A percentile compares a stretch with the other conserved stretches of the same genome.
phyloP scores from a whole-genome alignment of 2,329 filamentous ascomycete species.

The Phaeosphaeriaceae sp. region DNA sequence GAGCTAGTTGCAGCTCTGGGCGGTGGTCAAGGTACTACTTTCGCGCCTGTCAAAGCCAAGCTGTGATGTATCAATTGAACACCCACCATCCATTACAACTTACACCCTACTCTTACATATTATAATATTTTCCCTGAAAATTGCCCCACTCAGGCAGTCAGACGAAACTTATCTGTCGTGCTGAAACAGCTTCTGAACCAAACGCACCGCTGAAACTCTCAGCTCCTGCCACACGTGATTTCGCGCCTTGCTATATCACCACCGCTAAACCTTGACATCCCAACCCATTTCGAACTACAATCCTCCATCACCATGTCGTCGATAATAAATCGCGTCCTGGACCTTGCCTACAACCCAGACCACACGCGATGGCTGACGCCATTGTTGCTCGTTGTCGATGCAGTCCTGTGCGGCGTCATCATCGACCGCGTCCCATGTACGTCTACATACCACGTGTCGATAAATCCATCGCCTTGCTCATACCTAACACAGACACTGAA shows the following conservation, averaged over 20 bases:
- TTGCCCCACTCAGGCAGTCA: too few species aligned
- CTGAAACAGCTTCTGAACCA: slow-evolving; percentile 4
- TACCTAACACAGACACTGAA: slow-evolving; percentile 77
- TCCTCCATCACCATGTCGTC: slow-evolving; percentile 38
- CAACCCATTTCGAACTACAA: slow-evolving; percentile 3
- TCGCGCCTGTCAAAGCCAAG: slow-evolving; percentile 39
- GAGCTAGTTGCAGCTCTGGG: slow-evolving; percentile 57
- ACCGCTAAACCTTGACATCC: slow-evolving; percentile 11
- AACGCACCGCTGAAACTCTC: slow-evolving; percentile 15
- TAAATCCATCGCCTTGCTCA: slow-evolving; percentile 2
- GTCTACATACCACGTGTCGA: slow-evolving; percentile 46
- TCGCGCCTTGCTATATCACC: slow-evolving; percentile 13
- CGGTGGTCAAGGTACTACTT: slow-evolving; percentile 36
- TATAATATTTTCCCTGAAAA: too few species aligned
- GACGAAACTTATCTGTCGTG: too few species aligned
- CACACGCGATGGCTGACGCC: slow-evolving; percentile 69
- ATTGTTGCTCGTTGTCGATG: slow-evolving; percentile 72
- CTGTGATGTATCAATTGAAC: slow-evolving; percentile 15
- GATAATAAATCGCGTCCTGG: slow-evolving; percentile 40
- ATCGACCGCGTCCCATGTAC: slow-evolving; percentile 85
- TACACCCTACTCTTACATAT: background rate
- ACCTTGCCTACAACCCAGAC: slow-evolving; percentile 59
- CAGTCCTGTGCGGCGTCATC: slow-evolving; percentile 72
- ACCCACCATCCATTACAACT: background rate
- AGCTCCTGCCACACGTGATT: slow-evolving; percentile 3